phyloP scores from a whole-genome alignment of 768 basidiomycete genomes.

The Cantharellus cinnabarinus region DNA sequence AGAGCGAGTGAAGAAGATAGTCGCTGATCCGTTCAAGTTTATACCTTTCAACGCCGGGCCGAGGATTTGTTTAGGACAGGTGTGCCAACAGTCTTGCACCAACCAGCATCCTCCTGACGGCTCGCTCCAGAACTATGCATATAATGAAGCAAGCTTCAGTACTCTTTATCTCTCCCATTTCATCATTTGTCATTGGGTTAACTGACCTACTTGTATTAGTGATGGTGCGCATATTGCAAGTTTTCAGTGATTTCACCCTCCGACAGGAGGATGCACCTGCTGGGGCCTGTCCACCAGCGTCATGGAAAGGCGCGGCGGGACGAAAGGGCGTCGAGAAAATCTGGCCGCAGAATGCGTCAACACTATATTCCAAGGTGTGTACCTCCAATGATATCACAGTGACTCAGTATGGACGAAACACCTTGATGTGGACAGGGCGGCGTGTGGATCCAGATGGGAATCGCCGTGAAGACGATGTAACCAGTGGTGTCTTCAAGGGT shows the following conservation, averaged over 20 bases:
- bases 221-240: slow-evolving; percentile 5
- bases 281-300: slow-evolving; percentile 1
- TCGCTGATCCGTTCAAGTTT: neutral
- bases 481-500: neutral
- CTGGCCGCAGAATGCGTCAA: slow-evolving; percentile 4
- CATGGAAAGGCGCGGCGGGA: slow-evolving; percentile 4
- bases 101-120: neutral
- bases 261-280: slow-evolving; percentile 5
- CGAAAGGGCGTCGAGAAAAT: slow-evolving; percentile 3
- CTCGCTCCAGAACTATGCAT: slow-evolving; percentile 6
- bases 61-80: slow-evolving; percentile 7
- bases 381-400: neutral
- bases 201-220: neutral
- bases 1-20: neutral
- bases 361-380: slow-evolving; percentile 7
- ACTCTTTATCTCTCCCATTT: neutral
- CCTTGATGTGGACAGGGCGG: slow-evolving; percentile 1
- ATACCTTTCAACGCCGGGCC: neutral
- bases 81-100: neutral
- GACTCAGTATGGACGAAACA: neutral
- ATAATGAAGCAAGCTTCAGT: slow-evolving; percentile 8
- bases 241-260: slow-evolving; percentile 1
- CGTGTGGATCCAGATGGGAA: slow-evolving; percentile 5
- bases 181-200: neutral
- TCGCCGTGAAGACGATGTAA: neutral